phyloP scores from a whole-genome alignment of 768 basidiomycete species.

The Hygrophoropsis aurantiaca region DNA sequence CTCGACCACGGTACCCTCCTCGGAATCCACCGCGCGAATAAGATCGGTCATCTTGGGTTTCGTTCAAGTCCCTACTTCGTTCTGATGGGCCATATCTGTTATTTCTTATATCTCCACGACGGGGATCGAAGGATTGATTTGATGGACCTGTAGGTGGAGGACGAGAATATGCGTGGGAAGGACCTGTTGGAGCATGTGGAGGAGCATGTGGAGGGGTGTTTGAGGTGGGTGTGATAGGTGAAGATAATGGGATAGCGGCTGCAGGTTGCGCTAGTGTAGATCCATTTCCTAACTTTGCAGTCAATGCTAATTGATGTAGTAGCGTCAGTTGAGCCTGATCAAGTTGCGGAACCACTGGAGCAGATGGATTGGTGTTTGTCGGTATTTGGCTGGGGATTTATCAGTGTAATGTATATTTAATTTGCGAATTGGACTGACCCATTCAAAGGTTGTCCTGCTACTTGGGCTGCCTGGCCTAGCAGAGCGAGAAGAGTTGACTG shows the following conservation, averaged over 20 bases:
- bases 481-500: constrained; percentile 71
- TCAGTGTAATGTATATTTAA: constrained; percentile 2
- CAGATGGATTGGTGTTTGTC: constrained; percentile 46
- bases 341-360: constrained; percentile 36
- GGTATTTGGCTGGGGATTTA: constrained; percentile 53
- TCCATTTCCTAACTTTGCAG: constrained; percentile 43
- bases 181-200: not conserved
- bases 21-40: constrained; percentile 53
- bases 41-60: constrained; percentile 44
- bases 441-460: constrained; percentile 31
- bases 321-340: constrained; percentile 64
- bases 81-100: constrained; percentile 3
- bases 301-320: constrained; percentile 74
- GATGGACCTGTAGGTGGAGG: not conserved
- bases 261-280: not conserved
- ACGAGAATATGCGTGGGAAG: not conserved
- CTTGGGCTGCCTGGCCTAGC: constrained; percentile 63
- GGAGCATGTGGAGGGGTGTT: constrained; percentile 27
- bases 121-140: constrained; percentile 23
- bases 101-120: constrained; percentile 7
- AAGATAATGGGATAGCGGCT: constrained; percentile 6
- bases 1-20: constrained; percentile 60
- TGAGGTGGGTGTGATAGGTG: constrained; percentile 26
- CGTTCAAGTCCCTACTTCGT: constrained; percentile 39
- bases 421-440: constrained; percentile 27